Conservation (phyloP, 2,329 filamentous ascomycete genomes). For the Curvularia spicifera region DNA sequence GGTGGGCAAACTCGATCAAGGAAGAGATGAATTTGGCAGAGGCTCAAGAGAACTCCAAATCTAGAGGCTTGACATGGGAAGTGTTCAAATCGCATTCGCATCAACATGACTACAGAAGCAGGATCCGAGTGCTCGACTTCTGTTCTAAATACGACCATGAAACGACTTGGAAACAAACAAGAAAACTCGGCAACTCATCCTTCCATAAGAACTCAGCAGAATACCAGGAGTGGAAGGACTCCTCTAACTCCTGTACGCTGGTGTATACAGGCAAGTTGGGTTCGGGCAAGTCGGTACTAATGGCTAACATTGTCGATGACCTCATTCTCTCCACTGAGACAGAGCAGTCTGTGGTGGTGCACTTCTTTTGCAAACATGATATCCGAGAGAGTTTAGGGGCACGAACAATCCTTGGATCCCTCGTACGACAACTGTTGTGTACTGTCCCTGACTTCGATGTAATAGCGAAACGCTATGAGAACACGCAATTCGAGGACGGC, state of each 20-base stretch:
- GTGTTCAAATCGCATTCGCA: conserved; percentile 22
- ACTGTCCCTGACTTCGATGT: conserved; percentile 28
- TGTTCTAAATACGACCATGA: conserved; percentile 54
- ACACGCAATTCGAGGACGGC: conserved; percentile 10
- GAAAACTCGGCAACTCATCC: conserved; percentile 50
- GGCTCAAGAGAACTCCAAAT: conserved; percentile 33
- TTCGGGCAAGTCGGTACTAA: conserved; percentile 54
- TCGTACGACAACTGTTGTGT: conserved; percentile 48
- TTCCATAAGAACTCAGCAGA: conserved; percentile 26
- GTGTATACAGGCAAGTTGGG: conserved; percentile 52
- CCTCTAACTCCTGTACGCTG: conserved; percentile 37
- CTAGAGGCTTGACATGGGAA: conserved; percentile 28
- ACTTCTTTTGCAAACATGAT: conserved; percentile 41
- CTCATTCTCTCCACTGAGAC: conserved; percentile 17
- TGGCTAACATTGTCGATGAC: conserved; percentile 54
- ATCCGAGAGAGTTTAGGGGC: conserved; percentile 31
- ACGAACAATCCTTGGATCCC: conserved; percentile 32
- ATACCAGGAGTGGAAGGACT: conserved; percentile 42
- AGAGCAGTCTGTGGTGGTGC: too few relatives aligned
- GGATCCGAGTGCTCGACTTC: conserved; percentile 45
- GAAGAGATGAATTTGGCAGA: conserved; percentile 43
- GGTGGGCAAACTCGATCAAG: conserved; percentile 49
- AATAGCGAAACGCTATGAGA: conserved; percentile 11
- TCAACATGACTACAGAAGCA: conserved; percentile 24
- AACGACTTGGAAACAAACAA: conserved; percentile 51